These are phyloP conservation scores for Boletus rufocinnamomeus DNA, from an alignment of 768 basidiomycete genomes.

Conservation along the genomic window DNA sequence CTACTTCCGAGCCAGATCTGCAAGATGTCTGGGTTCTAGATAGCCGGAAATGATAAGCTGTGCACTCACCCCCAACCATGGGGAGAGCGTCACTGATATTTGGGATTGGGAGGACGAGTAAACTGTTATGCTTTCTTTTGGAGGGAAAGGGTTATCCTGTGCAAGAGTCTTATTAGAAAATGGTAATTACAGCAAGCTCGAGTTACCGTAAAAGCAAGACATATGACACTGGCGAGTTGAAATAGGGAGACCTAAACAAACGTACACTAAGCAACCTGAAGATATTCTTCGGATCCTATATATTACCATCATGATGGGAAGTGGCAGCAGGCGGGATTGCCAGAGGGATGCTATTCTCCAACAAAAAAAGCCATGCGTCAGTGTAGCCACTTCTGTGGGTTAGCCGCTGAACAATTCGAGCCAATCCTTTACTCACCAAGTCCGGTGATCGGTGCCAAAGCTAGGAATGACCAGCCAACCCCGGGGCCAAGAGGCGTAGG, in stretches of 20 bases:
- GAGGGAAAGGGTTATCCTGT: neutral
- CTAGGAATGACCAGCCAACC: no score
- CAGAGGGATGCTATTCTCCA: constrained; percentile 23
- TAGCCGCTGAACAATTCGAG: neutral
- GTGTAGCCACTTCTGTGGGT: constrained; percentile 11
- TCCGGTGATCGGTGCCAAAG: constrained; percentile 7
- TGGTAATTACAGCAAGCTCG: neutral
- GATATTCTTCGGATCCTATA: no score
- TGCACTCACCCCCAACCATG: constrained; percentile 15
- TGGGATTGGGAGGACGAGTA: no score
- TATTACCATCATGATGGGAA: constrained; percentile 21
- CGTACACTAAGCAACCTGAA: neutral
- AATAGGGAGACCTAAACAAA: constrained; percentile 26
- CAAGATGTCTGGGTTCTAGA: neutral
- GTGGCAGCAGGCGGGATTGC: neutral
- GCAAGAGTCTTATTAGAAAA: neutral
- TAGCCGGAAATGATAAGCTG: no score
- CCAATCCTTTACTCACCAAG: constrained; percentile 15
- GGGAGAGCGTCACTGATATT: neutral
- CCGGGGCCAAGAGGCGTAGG: no score
- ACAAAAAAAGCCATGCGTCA: constrained; percentile 26
- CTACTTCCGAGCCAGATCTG: constrained; percentile 28
- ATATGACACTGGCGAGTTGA: constrained; percentile 19
- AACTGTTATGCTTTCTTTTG: no score
- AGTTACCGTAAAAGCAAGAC: neutral